phyloP scores from a whole-genome alignment of 805 yeast species.

The Candida hungchunana region DNA sequence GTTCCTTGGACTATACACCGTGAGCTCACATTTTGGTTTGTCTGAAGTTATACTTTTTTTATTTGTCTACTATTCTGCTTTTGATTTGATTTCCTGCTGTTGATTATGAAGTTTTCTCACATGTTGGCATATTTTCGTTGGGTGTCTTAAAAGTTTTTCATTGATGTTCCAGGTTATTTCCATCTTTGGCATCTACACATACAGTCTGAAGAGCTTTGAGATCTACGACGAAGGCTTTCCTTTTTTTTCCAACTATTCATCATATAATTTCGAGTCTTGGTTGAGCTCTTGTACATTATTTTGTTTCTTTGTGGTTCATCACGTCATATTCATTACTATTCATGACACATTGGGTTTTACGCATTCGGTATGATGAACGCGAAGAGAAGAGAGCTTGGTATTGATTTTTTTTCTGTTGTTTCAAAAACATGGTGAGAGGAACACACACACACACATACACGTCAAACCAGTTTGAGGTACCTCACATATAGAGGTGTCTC shows the following conservation, averaged over 20 bases:
- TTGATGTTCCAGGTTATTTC: slow-evolving; percentile 5
- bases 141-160: slow-evolving; percentile 14
- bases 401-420: slow-evolving; percentile 3
- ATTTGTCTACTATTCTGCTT: slow-evolving; percentile 1
- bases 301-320: too few species aligned
- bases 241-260: neutral
- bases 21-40: neutral
- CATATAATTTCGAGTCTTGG: neutral
- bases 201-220: slow-evolving; percentile 11
- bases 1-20: neutral
- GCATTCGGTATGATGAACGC: slow-evolving; percentile 6
- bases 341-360: slow-evolving; percentile 7
- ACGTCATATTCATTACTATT: too few species aligned
- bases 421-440: slow-evolving; percentile 12
- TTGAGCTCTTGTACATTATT: slow-evolving; percentile 4
- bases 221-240: slow-evolving; percentile 9
- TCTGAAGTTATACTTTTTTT: neutral
- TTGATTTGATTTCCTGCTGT: slow-evolving; percentile 8
- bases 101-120: slow-evolving; percentile 15
- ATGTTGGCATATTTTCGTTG: slow-evolving; percentile 14
- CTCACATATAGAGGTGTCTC: slow-evolving; percentile 12
- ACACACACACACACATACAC: too few species aligned
- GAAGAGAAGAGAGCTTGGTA: slow-evolving; percentile 4
- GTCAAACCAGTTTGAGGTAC: slow-evolving; percentile 11
- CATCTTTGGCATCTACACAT: slow-evolving; percentile 8